phyloP scores from a whole-genome alignment of 805 yeast species.

The Hanseniaspora occidentalis region DNA sequence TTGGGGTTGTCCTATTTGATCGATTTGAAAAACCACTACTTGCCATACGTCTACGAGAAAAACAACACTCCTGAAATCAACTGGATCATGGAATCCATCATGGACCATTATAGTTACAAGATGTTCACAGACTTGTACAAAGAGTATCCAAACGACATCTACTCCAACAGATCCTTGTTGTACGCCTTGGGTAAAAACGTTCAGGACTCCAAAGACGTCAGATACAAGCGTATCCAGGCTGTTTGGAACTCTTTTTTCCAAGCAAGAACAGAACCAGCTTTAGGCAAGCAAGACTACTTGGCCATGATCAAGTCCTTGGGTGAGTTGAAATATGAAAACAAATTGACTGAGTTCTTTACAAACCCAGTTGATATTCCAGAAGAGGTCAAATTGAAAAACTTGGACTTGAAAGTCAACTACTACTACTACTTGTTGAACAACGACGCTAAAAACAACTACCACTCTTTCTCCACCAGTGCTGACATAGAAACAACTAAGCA shows the following conservation, averaged over 20 bases:
- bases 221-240: background rate
- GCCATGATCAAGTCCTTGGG: background rate
- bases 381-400: no score
- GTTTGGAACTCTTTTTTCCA: background rate
- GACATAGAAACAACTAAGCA: background rate
- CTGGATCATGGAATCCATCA: background rate
- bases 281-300: background rate
- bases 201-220: background rate
- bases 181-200: background rate
- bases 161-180: background rate
- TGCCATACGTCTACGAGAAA: background rate
- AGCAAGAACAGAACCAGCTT: background rate
- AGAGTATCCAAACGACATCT: background rate
- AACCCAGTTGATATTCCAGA: background rate
- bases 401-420: no score
- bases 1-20: background rate
- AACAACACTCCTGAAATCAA: background rate
- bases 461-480: background rate
- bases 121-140: background rate
- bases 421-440: background rate
- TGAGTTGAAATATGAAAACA: background rate
- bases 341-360: background rate
- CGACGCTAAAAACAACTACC: background rate
- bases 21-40: background rate
- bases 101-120: conserved; percentile 1